phyloP scores from a whole-genome alignment of 148 eudicot genomes.

The Polygonum aviculare region DNA sequence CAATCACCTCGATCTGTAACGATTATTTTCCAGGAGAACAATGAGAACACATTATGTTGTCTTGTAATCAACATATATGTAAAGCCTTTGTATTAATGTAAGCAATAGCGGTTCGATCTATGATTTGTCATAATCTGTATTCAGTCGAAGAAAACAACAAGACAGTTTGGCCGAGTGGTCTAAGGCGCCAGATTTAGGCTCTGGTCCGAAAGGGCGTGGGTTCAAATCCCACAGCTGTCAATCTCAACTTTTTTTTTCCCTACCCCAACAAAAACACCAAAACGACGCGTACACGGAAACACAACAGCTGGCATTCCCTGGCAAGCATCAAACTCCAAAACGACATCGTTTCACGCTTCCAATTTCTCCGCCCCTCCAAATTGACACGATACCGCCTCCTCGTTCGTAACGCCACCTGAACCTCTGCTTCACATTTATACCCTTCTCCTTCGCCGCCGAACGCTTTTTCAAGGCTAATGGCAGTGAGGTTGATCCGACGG shows the following conservation, averaged over 20 bases:
- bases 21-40: no score
- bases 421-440: not conserved
- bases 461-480: conserved; percentile 5
- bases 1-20: no score
- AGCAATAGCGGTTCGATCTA: no score
- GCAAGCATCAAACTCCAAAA: not conserved
- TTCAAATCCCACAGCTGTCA: conserved; percentile 83
- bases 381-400: not conserved
- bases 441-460: not conserved
- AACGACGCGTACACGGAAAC: not conserved
- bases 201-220: conserved; percentile 68
- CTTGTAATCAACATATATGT: no score
- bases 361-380: not conserved
- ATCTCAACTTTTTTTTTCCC: not conserved
- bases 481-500: conserved; percentile 1
- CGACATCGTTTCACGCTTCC: not conserved
- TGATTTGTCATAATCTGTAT: no score
- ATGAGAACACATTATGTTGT: no score
- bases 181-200: conserved; percentile 54
- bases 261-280: not conserved
- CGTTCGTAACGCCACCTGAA: not conserved
- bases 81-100: no score
- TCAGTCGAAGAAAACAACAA: no score
- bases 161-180: conserved; percentile 53
- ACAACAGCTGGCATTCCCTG: not conserved